These are phyloP conservation scores for Ustulina deusta DNA, from an alignment of 2,329 filamentous ascomycete species.

Conservation along the genomic window DNA sequence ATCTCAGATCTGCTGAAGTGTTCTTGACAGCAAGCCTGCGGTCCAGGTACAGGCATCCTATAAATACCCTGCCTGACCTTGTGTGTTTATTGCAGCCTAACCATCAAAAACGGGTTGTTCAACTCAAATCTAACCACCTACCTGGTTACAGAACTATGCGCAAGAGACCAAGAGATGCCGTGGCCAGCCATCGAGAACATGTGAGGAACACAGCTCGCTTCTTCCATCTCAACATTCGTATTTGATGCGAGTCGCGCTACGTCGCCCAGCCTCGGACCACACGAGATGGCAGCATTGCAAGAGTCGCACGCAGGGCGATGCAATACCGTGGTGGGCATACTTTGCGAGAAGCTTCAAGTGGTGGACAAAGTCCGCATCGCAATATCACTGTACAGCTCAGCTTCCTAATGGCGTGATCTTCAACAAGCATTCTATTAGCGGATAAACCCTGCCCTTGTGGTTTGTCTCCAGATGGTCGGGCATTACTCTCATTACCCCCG, in stretches of 20 bases:
- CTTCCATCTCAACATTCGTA: constrained; percentile 7
- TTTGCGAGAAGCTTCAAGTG: background rate
- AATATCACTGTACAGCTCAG: background rate
- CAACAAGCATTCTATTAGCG: constrained; percentile 17
- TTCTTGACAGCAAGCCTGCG: constrained; percentile 5
- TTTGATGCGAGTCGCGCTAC: constrained; percentile 15
- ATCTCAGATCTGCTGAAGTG: constrained; percentile 19
- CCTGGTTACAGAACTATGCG: constrained; percentile 15
- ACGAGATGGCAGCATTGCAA: constrained; percentile 14
- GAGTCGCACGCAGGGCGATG: constrained; percentile 5
- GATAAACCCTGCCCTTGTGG: background rate
- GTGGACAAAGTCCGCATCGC: background rate
- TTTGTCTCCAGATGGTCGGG: background rate
- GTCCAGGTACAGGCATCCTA: background rate
- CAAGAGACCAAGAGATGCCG: constrained; percentile 12
- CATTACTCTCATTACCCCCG: constrained; percentile 9
- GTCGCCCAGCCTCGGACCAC: constrained; percentile 17
- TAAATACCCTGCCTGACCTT: background rate
- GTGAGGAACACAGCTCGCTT: background rate
- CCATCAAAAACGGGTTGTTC: constrained; percentile 18
- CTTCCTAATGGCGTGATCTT: background rate
- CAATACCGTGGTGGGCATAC: constrained; percentile 1
- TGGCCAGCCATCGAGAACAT: constrained; percentile 22
- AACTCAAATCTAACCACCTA: background rate
- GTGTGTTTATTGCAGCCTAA: constrained; percentile 23